A percentile compares a stretch with the other conserved stretches of the same genome.
phyloP scores from a whole-genome alignment of 148 eudicot genomes.

The Fallopia convolvulus region DNA sequence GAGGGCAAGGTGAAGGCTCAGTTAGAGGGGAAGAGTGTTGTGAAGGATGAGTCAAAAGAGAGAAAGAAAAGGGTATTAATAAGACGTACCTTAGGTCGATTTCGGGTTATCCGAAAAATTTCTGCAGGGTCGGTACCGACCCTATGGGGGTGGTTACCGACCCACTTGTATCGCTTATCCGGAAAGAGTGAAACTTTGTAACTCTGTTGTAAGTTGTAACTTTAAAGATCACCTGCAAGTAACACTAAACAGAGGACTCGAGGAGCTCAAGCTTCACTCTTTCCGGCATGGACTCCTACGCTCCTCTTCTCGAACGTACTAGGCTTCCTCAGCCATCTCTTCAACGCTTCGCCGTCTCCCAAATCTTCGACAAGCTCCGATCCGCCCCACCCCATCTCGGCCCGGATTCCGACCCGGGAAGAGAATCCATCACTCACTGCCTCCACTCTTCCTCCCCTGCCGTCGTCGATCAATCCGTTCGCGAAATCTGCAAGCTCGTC shows the following conservation, averaged over 20 bases:
- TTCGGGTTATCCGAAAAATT: too few relatives aligned
- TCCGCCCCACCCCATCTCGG: constrained; percentile 29
- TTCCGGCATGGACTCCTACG: constrained; percentile 50
- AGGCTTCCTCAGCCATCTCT: constrained; percentile 70
- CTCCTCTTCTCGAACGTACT: constrained; percentile 50
- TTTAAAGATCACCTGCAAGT: neutral
- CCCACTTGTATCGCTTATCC: too few relatives aligned
- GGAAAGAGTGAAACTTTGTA: too few relatives aligned
- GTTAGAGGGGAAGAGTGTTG: too few relatives aligned
- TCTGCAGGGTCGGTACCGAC: too few relatives aligned
- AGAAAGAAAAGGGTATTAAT: too few relatives aligned
- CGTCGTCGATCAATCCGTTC: constrained; percentile 82
- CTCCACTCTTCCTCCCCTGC: constrained; percentile 56
- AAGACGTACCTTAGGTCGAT: too few relatives aligned
- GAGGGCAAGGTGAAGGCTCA: too few relatives aligned
- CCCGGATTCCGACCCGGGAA: constrained; percentile 40
- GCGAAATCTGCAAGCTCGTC: constrained; percentile 71
- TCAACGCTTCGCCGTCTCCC: constrained; percentile 70
- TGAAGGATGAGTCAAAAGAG: too few relatives aligned
- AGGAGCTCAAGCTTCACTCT: neutral
- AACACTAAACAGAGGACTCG: neutral
- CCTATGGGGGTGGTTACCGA: too few relatives aligned
- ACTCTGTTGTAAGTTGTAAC: too few relatives aligned
- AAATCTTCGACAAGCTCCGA: constrained; percentile 68
- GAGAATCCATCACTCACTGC: constrained; percentile 51